Conservation (phyloP, 176 grass and related monocot genomes). For the Raddia guianensis region DNA sequence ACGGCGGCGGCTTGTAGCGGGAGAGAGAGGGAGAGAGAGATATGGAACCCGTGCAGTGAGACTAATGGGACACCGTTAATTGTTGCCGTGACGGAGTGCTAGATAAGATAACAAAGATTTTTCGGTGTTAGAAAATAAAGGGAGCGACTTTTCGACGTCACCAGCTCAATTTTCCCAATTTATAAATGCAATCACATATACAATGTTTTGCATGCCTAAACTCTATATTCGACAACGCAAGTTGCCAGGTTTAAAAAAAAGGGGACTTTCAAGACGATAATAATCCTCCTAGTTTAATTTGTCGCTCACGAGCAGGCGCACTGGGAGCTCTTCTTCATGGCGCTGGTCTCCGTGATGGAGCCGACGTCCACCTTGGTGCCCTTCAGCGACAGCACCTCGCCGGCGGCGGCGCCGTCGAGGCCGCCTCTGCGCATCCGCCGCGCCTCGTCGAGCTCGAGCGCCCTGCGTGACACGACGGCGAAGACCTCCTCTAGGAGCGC, state of each 20-base stretch:
- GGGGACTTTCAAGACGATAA: background rate
- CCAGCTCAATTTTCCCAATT: too few species aligned
- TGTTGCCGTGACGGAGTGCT: too few species aligned
- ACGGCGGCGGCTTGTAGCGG: too few species aligned
- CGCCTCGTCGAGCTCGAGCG: slow-evolving; percentile 56
- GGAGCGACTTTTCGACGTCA: too few species aligned
- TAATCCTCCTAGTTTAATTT: too few species aligned
- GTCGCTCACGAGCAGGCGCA: slow-evolving; percentile 54
- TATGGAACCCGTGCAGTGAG: too few species aligned
- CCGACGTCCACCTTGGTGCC: slow-evolving; percentile 54
- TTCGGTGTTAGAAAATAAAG: too few species aligned
- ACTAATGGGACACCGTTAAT: too few species aligned
- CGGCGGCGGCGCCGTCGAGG: background rate
- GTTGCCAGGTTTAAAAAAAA: background rate
- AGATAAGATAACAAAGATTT: too few species aligned
- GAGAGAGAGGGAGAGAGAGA: too few species aligned
- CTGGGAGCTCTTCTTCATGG: slow-evolving; percentile 58
- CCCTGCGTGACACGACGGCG: slow-evolving; percentile 65
- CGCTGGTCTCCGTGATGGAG: slow-evolving; percentile 78
- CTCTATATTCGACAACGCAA: slow-evolving; percentile 19
- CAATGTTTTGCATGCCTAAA: slow-evolving; percentile 12
- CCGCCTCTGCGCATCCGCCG: slow-evolving; percentile 36
- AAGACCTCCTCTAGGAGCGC: slow-evolving; percentile 69
- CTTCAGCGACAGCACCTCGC: slow-evolving; percentile 50
- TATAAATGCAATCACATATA: background rate